These are phyloP conservation scores for Gossypium davidsonii DNA, from an alignment of 441 rosid species.

Conservation along the genomic window DNA sequence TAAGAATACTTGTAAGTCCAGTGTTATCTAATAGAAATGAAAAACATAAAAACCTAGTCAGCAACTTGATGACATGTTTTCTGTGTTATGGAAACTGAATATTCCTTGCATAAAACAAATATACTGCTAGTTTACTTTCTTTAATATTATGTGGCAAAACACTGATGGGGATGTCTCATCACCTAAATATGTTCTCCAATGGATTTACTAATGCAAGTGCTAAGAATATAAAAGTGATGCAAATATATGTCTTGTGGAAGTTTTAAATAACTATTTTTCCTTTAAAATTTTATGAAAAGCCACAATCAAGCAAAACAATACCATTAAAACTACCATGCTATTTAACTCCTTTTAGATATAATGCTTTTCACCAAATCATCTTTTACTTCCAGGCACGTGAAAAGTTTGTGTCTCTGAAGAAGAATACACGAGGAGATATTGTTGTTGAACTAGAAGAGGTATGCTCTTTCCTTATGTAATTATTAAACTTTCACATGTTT, in stretches of 20 bases:
- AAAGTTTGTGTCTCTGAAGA: constrained; percentile 80
- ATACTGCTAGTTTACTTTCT: not conserved
- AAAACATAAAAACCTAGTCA: constrained; percentile 2
- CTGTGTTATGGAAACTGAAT: not conserved
- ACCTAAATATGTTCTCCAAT: not conserved
- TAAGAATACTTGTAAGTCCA: not conserved
- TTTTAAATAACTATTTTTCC: not conserved
- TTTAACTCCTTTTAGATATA: not conserved
- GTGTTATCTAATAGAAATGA: not conserved
- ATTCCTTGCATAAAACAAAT: not conserved
- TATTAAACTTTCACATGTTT: constrained; percentile 11
- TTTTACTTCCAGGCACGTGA: constrained; percentile 63
- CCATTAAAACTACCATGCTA: not conserved
- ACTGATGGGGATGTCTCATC: not conserved
- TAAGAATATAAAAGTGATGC: not conserved
- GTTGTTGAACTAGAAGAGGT: constrained; percentile 90
- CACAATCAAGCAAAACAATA: constrained; percentile 7
- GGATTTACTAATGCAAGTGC: not conserved
- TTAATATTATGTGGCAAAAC: not conserved
- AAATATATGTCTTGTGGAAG: not conserved
- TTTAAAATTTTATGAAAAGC: not conserved
- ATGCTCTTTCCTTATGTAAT: constrained; percentile 9
- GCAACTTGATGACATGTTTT: not conserved
- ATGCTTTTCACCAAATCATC: not conserved
- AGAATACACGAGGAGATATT: constrained; percentile 66